Base-by-base conservation (phyloP, 768 basidiomycete species). In the Tulasnella sp. region DNA sequence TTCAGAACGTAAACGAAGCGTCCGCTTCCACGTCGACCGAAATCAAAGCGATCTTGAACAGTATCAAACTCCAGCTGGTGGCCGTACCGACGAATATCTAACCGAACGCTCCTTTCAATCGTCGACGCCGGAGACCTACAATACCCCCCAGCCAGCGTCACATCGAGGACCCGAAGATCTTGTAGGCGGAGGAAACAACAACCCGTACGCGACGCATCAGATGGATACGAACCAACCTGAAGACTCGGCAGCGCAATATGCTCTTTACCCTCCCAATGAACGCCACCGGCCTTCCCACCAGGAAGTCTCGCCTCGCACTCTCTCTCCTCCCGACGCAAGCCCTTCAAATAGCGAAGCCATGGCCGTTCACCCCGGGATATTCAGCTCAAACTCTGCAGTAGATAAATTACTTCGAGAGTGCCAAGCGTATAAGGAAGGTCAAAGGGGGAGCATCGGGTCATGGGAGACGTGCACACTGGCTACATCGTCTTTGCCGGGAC, bases 1-100 rank as follows among this genome's bases (percentile, higher is more conserved):
- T 32, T 26, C 70, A 16, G 70, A 46, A n/a, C 70, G 46, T 20
- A 46, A 44, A 46, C 77, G 77, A 26, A 70, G 77, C 32, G 77
- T 77, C 13, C 77, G 69, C n/a, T 77, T 77, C 70, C n/a, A 35
- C 77, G 72, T 77, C 77, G 77, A 70, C 40, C 61, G 61, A 44
- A 77, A 77, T 46, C 32, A 35, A 20, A 18, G 29, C 39, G 18
- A 39, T 10, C n/a, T 32, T 29, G 70, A 70, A 67, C 61, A 44
- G 20, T 10, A 26, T 35, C 55, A 32, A 55, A 16, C 26, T 35
- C 16, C 57, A 26, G 55, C 51, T 35, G 57, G 16, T 3, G 29
- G 7, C 11, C 23, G 32, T 15, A 51, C 55, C 37, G 46, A 72
- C 29, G 9, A 46, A 72, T n/a, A 35, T 32, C 29, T 39, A 16